A percentile compares a stretch with the other conserved stretches of the same genome.
phyloP scores from a whole-genome alignment of 108 stramenopile genomes.

The Nitzschia inconspicua region DNA sequence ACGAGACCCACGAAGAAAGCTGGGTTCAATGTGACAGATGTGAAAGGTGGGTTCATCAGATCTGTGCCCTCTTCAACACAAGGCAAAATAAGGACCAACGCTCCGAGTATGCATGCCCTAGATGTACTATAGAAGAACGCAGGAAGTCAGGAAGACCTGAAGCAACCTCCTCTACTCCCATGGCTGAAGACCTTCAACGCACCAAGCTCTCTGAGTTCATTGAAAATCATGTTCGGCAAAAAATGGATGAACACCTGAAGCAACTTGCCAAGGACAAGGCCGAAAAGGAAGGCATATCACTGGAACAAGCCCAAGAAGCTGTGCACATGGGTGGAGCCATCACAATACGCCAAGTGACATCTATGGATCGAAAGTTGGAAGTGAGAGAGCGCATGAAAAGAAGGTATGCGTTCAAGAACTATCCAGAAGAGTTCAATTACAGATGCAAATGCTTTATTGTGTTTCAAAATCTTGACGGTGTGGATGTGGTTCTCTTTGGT shows the following conservation, averaged over 20 bases:
- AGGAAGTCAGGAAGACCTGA: conserved; percentile 64
- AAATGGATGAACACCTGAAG: conserved; percentile 58
- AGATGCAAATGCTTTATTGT: conserved; percentile 91
- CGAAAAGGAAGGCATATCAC: conserved; percentile 42
- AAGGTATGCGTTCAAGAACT: conserved; percentile 87
- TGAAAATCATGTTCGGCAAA: conserved; percentile 75
- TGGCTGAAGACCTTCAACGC: conserved; percentile 87
- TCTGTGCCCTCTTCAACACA: conserved; percentile 98
- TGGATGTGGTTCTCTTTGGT: conserved; percentile 93
- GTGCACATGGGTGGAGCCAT: conserved; percentile 75
- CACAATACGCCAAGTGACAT: conserved; percentile 87
- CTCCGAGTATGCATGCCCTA: conserved; percentile 85
- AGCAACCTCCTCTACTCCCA: conserved; percentile 77
- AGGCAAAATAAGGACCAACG: conserved; percentile 90
- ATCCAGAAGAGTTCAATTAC: conserved; percentile 87
- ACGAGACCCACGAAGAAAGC: conserved; percentile 89
- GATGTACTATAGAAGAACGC: conserved; percentile 81
- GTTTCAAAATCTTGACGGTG: conserved; percentile 92
- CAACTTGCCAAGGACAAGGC: conserved; percentile 62
- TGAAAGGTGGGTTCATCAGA: conserved; percentile 97
- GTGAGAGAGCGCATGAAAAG: conserved; percentile 85
- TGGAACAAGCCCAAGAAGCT: conserved; percentile 70
- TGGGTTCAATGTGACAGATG: conserved; percentile 98
- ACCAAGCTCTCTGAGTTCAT: conserved; percentile 85
- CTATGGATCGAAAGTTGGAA: conserved; percentile 85